Evolutionary conservation across 2,329 filamentous ascomycete genomes (phyloP), one percentile per base, ranked within the genome.

Genomic region (Emmonsiellopsis sp.): DNA sequence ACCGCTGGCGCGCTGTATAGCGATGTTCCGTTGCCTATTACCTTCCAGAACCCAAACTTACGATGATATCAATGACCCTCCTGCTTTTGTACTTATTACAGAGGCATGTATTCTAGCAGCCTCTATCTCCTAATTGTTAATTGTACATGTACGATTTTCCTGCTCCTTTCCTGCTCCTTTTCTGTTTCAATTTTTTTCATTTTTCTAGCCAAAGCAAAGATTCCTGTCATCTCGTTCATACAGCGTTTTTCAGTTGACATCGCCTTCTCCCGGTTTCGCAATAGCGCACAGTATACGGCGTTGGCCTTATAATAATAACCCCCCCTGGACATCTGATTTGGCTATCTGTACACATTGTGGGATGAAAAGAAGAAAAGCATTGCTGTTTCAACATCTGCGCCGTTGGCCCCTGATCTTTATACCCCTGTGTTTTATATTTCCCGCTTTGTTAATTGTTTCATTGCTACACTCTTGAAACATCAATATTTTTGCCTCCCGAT

Each of bases 1-100:
- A 81, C 52, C 77, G 86, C 53, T 91, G 86, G 86, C 73, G 76
- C 15, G 73, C 65, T 48, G 53, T 61, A 46, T 63, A 55, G 37
- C 13, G 26, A 48, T 31, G 30, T 38, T 31, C 9, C 16, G 10
- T 13, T 16, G 1, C 35, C 10, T n/a, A 20, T n/a, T n/a, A 3
- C 13, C 16, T 34, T 10, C 15, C n/a, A 2, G 15, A 26, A 32
- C 26, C 26, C 5, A n/a, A 32, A 16, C 8, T 2, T 37, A 20
- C 13, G n/a, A 26, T 37, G 30, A 5, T 37, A n/a, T 9, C 7
- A 47, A 34, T 6, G 32, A 8, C 7, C 15, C 38, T 30, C 9
- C 2, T 30, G 13, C 8, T n/a, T 5, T 32, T 47, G 7, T 1
- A 6, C 35, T 10, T 11, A n/a, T 10, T 15, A n/a, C 15, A 37